Base-by-base conservation (phyloP, 169 alveolate genomes). In the Eimeria necatrix region DNA sequence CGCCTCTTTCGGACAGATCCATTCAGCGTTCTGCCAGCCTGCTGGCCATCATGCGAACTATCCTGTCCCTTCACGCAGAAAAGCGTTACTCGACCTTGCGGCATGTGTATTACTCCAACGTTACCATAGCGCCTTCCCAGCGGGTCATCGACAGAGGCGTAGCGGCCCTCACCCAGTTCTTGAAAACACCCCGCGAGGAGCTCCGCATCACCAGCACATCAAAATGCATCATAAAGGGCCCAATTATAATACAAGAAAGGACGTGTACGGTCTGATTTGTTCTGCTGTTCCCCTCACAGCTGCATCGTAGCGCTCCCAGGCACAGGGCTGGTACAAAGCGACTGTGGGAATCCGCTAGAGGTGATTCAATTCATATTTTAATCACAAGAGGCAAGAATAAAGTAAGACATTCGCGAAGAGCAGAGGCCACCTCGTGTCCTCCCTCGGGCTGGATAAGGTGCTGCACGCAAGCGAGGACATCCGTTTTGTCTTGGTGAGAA, bases 61-160 rank as follows among this genome's bases (percentile, higher is more conserved):
- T 68, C 32, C 14, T 68, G 9, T 68, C 78, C 12, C 9, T 68
- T 16, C 78, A 68, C n/a, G 78, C 78, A 14, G 78, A 68, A n/a
- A 8, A 24, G 41, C 78, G 78, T 14, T 68, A 68, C 32, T 16
- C 78, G 41, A 68, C 78, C 14, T 24, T 68, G 32, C 78, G 78
- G 12, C 78, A 68, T 7, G 2, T 68, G 46, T 68, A 68, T 24
- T 68, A 68, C 32, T 14, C 78, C 46, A 68, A 68, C n/a, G n/a
- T 68, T 68, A 68, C 12, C 78, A 68, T 68, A 14, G 78, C 78
- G 14, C n/a, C 12, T 16, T 10, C 12, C 32, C 78, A 68, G 78
- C n/a, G 78, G 78, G 78, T 68, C n/a, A 68, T 68, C n/a, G 78
- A 68, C n/a, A 68, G 78, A 14, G 32, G 78, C 14, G 78, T 68